Base-by-base conservation (phyloP, 306 rosid species). In the Elaeagnus macrophylla region DNA sequence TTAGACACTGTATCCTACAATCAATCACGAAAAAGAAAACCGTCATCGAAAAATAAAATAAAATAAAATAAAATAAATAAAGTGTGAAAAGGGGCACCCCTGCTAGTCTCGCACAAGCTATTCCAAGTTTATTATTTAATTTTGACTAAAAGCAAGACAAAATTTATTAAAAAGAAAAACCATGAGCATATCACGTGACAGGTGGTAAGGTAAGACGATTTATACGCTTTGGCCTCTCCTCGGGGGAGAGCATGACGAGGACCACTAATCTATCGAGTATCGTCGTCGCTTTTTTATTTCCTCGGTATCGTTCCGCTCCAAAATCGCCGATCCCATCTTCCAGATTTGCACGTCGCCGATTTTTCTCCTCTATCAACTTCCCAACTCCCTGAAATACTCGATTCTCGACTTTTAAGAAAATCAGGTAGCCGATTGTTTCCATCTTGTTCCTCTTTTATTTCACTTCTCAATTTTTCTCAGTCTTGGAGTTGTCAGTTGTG, bases 221-320 rank as follows among this genome's bases (percentile, higher is more conserved):
- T 25, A 10, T 10, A 19, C 64, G 66, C 48, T 39, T 57, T 56
- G 42, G 53, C 65, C 53, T 55, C 41, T 44, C 49, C 49, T 45
- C 44, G 37, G 20, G 54, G 11, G 9, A 14, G 51, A 38, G 35
- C 40, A 35, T 16, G 55, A 72, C 72, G 54, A 68, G 79, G 64
- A 64, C 63, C 62, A 11, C 60, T 37, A 54, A 68, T 62, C 68
- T 66, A 69, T 74, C 79, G 75, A 61, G 65, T 66, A 69, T 74
- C 79, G 75, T 59, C 73, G 77, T 57, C 49, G 63, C 68, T 58
- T 51, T 71, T 54, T 51, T 61, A 72, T 74, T 81, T 81, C 81
- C 88, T 78, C 79, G 84, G 59, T 9, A 48, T 46, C 49, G 12
- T 42, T 15, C 60, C 39, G 61, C 45, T 63, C 72, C 72, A 64